phyloP scores from a whole-genome alignment of 441 rosid genomes.

The Bruguiera hainesii region DNA sequence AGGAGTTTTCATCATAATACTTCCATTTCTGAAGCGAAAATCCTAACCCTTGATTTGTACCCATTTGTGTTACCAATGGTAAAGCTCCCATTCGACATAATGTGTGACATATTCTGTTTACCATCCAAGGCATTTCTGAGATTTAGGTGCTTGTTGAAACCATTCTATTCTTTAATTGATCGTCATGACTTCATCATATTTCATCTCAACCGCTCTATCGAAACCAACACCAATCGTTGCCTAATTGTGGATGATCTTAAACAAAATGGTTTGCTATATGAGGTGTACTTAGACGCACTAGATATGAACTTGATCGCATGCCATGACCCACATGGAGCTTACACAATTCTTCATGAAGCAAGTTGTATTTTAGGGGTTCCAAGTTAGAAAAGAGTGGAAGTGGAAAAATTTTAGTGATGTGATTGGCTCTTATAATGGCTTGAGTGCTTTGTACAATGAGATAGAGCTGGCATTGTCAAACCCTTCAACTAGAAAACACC shows the following conservation, averaged over 20 bases:
- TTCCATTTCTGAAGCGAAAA: too few relatives aligned
- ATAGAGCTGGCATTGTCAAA: background rate
- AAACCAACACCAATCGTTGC: background rate
- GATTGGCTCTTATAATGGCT: slow-evolving; percentile 16
- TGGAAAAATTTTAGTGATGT: background rate
- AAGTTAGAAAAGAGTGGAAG: too few relatives aligned
- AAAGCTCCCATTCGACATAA: too few relatives aligned
- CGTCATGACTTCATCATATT: background rate
- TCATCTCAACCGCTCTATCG: background rate
- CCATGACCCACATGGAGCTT: background rate
- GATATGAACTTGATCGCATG: background rate
- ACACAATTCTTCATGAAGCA: background rate
- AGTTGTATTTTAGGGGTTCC: too few relatives aligned
- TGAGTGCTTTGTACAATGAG: slow-evolving; percentile 4
- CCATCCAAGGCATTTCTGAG: too few relatives aligned
- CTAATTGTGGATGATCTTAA: background rate
- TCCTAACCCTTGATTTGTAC: too few relatives aligned
- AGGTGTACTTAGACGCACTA: background rate
- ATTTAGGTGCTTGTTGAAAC: too few relatives aligned
- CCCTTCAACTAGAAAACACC: slow-evolving; percentile 3
- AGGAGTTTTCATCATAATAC: too few relatives aligned
- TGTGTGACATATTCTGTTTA: too few relatives aligned
- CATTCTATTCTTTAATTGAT: background rate
- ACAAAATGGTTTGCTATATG: background rate
- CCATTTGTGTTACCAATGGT: too few relatives aligned